Base-by-base conservation (phyloP, 2,329 filamentous ascomycete species). In the Diplodia sapinea region DNA sequence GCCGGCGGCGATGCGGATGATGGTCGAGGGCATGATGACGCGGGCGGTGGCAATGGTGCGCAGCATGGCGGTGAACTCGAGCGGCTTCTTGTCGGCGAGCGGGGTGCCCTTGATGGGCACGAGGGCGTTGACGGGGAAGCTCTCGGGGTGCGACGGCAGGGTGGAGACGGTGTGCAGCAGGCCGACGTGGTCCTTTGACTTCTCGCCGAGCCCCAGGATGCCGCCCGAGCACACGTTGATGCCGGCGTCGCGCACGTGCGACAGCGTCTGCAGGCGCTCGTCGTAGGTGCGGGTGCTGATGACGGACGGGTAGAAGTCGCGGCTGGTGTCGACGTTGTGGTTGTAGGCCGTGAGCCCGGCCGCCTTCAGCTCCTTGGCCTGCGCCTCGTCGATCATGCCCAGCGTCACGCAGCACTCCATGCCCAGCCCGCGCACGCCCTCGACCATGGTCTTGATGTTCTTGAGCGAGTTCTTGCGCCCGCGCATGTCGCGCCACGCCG, bases 381-480 rank as follows among this genome's bases (percentile, higher is more conserved):
- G 93, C 71, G 85, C 83, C 6, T 84, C 85, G 78, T 96, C 92
- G 73, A 97, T 93, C 93, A 96, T 96, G 72, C 93, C 93, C 23
- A 97, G 85, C 1, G 93, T 97, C n/a, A 97, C 93, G 78, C 93
- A 97, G 8, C 89, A 89, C 79, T 97, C 93, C 91, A 97, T 94
- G 57, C 89, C 91, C 85, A 97, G 85, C 0, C 80, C 89, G 31
- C 90, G 86, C 23, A 97, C 92, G 0, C 93, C 93, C 67, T 87
- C 84, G 4, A 97, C 88, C 93, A 97, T 97, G 64, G 87, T 88
- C 75, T 91, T 91, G 78, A 97, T 90, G 78, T 95, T 95, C 79
- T 89, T 89, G 64, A 97, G 82, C 71, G 88, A 89, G 54, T 90
- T 92, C 81, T 94, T 95, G 71, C 93, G 90, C 20, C 93, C 93